Conservation (phyloP, 2,329 filamentous ascomycete genomes). For the Penicillium hesseltinei region DNA sequence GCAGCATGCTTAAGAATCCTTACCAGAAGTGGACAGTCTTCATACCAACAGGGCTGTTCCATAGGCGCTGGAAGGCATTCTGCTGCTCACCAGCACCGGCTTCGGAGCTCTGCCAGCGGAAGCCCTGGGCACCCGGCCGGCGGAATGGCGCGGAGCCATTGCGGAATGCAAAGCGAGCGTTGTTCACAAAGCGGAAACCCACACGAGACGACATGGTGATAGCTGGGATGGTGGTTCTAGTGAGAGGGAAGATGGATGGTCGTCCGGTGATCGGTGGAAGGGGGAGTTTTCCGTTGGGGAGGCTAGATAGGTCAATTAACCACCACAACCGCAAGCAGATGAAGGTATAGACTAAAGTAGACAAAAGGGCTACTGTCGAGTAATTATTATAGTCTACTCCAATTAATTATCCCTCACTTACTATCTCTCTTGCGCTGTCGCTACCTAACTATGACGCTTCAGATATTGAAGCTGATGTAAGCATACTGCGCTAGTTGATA, state of each 20-base stretch:
- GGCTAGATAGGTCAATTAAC: neutral
- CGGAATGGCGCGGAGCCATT: conserved; percentile 57
- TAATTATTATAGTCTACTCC: neutral
- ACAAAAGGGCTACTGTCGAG: neutral
- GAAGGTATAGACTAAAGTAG: neutral
- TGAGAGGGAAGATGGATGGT: conserved; percentile 21
- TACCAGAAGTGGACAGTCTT: conserved; percentile 99
- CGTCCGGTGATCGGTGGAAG: conserved; percentile 21
- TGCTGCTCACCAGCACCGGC: conserved; percentile 47
- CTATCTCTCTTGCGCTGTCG: neutral
- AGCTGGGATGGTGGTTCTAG: conserved; percentile 16
- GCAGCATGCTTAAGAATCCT: neutral
- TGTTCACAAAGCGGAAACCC: conserved; percentile 58
- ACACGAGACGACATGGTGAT: conserved; percentile 53
- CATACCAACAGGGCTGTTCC: conserved; percentile 75
- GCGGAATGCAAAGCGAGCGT: conserved; percentile 50
- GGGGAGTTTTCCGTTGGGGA: conserved; percentile 21
- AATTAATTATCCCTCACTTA: neutral
- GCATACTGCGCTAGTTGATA: conserved; percentile 16
- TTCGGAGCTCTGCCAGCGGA: conserved; percentile 70
- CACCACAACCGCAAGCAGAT: conserved; percentile 8
- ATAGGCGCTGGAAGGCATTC: conserved; percentile 69
- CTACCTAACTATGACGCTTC: conserved; percentile 3
- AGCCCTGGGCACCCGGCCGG: conserved; percentile 49
- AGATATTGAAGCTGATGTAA: conserved; percentile 28